Percentiles rank a stretch among this genome's conserved stretches.
These are phyloP conservation scores for Suillus subalutaceus DNA, from an alignment of 768 basidiomycete species.

Conservation along the genomic window DNA sequence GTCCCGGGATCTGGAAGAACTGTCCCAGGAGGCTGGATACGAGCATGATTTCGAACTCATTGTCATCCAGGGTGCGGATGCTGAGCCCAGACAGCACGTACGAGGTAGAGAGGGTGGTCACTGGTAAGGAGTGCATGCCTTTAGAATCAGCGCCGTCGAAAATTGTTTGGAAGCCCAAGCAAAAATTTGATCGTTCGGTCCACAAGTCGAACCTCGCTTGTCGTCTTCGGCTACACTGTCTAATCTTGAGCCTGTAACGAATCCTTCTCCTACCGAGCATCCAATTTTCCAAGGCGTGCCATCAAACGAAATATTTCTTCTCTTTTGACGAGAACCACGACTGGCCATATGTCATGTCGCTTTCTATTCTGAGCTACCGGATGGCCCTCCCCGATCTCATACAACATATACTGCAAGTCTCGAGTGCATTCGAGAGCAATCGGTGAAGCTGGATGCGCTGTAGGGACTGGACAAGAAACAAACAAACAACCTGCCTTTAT, in stretches of 20 bases:
- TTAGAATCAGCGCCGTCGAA: background rate
- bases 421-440: constrained; percentile 11
- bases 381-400: constrained; percentile 26
- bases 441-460: constrained; percentile 3
- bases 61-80: background rate
- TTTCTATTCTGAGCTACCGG: constrained; percentile 24
- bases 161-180: background rate
- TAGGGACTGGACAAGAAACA: background rate
- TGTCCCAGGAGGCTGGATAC: background rate
- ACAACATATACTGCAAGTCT: constrained; percentile 23
- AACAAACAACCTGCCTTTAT: background rate
- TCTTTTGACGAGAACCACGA: constrained; percentile 14
- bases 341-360: constrained; percentile 33
- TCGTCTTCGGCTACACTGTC: background rate
- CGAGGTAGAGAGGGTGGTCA: background rate
- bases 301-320: background rate
- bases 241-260: background rate
- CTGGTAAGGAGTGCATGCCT: background rate
- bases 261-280: background rate
- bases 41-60: background rate
- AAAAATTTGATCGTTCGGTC: background rate
- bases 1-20: background rate
- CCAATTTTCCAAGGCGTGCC: constrained; percentile 14
- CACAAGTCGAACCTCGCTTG: background rate
- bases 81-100: background rate